These are phyloP conservation scores for Fonsecaea nubica DNA, from an alignment of 2,329 filamentous ascomycete genomes.

Conservation along the genomic window DNA sequence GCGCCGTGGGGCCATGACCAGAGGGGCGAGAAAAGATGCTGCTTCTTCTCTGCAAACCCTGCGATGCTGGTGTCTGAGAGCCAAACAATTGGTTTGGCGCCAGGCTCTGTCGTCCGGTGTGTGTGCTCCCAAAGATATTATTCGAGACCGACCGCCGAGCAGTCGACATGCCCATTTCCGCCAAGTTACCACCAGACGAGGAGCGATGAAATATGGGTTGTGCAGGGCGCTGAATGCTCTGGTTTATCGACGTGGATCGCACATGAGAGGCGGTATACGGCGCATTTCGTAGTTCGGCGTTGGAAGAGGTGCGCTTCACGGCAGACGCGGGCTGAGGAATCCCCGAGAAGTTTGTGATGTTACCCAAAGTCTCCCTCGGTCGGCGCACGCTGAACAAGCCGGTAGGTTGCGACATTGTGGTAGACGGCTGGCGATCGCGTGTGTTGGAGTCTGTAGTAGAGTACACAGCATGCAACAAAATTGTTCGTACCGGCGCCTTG, in stretches of 20 bases:
- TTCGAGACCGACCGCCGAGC: conserved; percentile 81
- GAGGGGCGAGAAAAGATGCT: conserved; percentile 83
- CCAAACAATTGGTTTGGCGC: conserved; percentile 63
- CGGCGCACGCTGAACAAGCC: conserved; percentile 91
- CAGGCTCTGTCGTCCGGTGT: conserved; percentile 74
- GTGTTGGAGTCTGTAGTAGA: background rate
- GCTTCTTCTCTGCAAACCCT: conserved; percentile 70
- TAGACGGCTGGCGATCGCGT: background rate
- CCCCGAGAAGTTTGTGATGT: conserved; percentile 79
- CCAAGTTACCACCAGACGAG: conserved; percentile 80
- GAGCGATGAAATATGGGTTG: conserved; percentile 87
- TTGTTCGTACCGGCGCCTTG: background rate
- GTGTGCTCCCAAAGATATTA: conserved; percentile 63
- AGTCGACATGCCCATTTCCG: conserved; percentile 80
- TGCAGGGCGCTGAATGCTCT: conserved; percentile 80
- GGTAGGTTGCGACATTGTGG: conserved; percentile 81
- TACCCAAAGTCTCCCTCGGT: conserved; percentile 89
- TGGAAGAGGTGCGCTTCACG: conserved; percentile 89
- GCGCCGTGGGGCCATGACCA: conserved; percentile 68
- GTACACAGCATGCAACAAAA: background rate
- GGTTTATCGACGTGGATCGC: conserved; percentile 85
- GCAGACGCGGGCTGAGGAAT: conserved; percentile 92
- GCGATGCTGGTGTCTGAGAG: conserved; percentile 59
- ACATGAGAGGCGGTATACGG: conserved; percentile 74
- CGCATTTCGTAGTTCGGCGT: conserved; percentile 68